phyloP scores from a whole-genome alignment of 2,329 filamentous ascomycete genomes.

The Cryphonectria nitschkei region DNA sequence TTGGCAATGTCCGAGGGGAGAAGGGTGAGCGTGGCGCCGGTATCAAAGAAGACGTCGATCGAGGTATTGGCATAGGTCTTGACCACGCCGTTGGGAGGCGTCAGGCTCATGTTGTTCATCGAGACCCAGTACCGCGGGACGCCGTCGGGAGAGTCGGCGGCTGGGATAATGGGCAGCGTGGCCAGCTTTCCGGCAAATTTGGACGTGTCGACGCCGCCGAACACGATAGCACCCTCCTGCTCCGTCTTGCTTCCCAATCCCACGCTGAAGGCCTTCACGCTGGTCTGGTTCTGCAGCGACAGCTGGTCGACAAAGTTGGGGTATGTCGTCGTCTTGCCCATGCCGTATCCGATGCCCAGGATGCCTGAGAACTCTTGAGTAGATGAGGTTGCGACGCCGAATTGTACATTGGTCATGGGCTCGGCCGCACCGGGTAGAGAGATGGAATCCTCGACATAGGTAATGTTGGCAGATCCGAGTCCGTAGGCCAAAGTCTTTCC shows the following conservation, averaged over 20 bases:
- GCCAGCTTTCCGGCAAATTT: constrained; percentile 66
- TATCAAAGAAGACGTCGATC: constrained; percentile 69
- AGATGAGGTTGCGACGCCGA: constrained; percentile 63
- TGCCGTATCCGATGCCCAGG: constrained; percentile 73
- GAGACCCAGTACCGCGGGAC: constrained; percentile 57
- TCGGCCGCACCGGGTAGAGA: constrained; percentile 45
- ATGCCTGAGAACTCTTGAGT: constrained; percentile 60
- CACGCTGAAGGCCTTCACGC: constrained; percentile 66
- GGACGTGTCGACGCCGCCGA: constrained; percentile 67
- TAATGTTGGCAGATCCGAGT: constrained; percentile 54
- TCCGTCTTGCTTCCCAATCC: constrained; percentile 66
- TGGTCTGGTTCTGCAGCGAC: constrained; percentile 54
- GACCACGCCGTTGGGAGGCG: constrained; percentile 41
- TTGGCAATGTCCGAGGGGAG: constrained; percentile 61
- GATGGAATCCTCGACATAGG: constrained; percentile 54
- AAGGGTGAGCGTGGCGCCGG: constrained; percentile 70
- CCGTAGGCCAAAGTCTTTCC: constrained; percentile 52
- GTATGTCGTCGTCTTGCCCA: constrained; percentile 50
- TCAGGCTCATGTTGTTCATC: constrained; percentile 50
- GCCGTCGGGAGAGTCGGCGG: constrained; percentile 57
- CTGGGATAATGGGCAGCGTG: constrained; percentile 63
- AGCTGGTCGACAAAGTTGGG: constrained; percentile 58
- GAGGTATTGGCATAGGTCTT: constrained; percentile 43
- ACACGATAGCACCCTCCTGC: constrained; percentile 65
- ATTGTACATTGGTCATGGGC: constrained; percentile 58